These are phyloP conservation scores for Saccharomyces pastorianus DNA, from an alignment of 1,139 yeast species.

Conservation along the genomic window DNA sequence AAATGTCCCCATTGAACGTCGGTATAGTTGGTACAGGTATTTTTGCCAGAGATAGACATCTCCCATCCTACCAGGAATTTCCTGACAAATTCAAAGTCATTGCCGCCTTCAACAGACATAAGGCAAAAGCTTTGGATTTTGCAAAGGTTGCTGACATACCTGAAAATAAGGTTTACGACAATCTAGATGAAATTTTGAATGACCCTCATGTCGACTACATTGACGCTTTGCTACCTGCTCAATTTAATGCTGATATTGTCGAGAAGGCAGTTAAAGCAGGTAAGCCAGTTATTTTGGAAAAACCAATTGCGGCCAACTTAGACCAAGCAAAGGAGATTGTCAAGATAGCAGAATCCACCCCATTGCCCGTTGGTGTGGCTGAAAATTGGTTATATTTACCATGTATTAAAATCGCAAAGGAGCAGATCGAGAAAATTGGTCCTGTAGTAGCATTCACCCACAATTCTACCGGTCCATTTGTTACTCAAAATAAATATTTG, in stretches of 20 bases:
- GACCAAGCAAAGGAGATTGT: slow-evolving; percentile 76
- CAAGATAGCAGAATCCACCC: slow-evolving; percentile 46
- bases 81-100: slow-evolving; percentile 39
- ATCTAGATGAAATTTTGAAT: slow-evolving; percentile 54
- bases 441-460: slow-evolving; percentile 68
- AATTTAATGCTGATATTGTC: slow-evolving; percentile 60
- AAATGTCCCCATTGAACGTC: slow-evolving; percentile 37
- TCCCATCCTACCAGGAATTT: slow-evolving; percentile 56
- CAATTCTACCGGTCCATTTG: slow-evolving; percentile 75
- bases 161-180: slow-evolving; percentile 48
- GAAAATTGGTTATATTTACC: slow-evolving; percentile 79
- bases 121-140: slow-evolving; percentile 68
- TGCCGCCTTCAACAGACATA: slow-evolving; percentile 77
- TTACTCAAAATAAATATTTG: slow-evolving; percentile 54
- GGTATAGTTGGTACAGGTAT: slow-evolving; percentile 89
- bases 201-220: slow-evolving; percentile 63
- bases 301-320: slow-evolving; percentile 84
- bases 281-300: slow-evolving; percentile 76
- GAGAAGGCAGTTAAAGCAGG: slow-evolving; percentile 51
- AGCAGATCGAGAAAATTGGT: slow-evolving; percentile 63
- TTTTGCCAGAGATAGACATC: slow-evolving; percentile 75
- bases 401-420: slow-evolving; percentile 45
- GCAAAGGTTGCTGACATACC: slow-evolving; percentile 56
- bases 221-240: slow-evolving; percentile 83
- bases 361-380: slow-evolving; percentile 63